phyloP scores from a whole-genome alignment of 2,329 filamentous ascomycete genomes.

The Fusarium sp. region DNA sequence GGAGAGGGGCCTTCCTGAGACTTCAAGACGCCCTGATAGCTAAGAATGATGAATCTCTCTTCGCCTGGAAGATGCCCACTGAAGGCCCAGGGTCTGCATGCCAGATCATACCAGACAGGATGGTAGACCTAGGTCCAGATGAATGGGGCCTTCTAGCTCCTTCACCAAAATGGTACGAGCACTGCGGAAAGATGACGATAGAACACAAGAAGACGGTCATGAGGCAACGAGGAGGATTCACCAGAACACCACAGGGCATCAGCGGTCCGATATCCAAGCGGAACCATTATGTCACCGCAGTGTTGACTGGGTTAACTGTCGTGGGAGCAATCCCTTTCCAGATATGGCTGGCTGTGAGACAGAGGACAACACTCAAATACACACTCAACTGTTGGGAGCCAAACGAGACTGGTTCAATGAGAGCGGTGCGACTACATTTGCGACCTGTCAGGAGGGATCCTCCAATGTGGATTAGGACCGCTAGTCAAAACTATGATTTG shows the following conservation, averaged over 20 bases:
- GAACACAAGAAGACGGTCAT: conserved; percentile 4
- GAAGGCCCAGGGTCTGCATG: no score
- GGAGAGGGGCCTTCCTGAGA: no score
- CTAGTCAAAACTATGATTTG: not conserved
- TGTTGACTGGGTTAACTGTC: not conserved
- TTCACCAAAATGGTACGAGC: conserved; percentile 1
- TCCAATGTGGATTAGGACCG: conserved; percentile 2
- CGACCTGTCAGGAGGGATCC: not conserved
- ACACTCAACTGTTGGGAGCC: conserved; percentile 8
- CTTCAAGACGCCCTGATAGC: no score
- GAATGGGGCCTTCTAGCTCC: no score
- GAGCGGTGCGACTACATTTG: not conserved
- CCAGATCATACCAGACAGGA: no score
- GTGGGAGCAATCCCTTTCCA: conserved; percentile 9
- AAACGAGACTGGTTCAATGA: not conserved
- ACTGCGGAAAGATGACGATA: conserved; percentile 5
- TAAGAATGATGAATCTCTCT: no score
- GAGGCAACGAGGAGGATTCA: conserved; percentile 5
- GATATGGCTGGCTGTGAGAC: conserved; percentile 1
- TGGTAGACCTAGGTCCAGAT: no score
- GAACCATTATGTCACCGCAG: not conserved
- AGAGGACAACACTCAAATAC: conserved; percentile 1
- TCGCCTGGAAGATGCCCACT: no score
- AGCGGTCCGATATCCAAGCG: conserved; percentile 4
- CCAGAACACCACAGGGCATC: not conserved